phyloP scores from a whole-genome alignment of 495 filamentous ascomycete genomes.

The Penicillium maclennaniae region DNA sequence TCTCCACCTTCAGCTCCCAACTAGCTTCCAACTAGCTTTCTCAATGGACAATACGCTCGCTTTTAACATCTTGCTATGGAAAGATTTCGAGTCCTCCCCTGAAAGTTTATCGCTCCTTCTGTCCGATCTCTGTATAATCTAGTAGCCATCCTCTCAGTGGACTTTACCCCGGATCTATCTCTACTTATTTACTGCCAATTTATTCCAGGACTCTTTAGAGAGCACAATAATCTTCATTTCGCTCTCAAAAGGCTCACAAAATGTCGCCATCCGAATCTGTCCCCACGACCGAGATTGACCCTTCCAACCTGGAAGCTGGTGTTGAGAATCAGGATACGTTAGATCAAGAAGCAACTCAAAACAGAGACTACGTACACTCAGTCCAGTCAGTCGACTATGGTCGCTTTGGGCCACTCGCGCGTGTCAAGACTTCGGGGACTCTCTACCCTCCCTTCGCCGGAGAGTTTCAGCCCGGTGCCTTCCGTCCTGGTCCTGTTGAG shows the following conservation, averaged over 20 bases:
- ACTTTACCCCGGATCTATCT: not conserved
- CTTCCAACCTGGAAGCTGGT: constrained; percentile 2
- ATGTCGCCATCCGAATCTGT: not conserved
- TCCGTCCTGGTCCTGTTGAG: constrained; percentile 50
- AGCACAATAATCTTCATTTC: not conserved
- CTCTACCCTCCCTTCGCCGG: constrained; percentile 79
- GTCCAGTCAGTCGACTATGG: constrained; percentile 17
- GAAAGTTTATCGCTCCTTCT: not conserved
- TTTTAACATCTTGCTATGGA: not conserved
- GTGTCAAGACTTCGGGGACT: constrained; percentile 56
- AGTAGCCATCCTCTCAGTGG: too few species aligned
- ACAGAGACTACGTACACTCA: too few species aligned
- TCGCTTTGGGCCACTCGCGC: constrained; percentile 53
- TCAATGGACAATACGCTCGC: not conserved
- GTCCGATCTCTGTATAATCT: not conserved
- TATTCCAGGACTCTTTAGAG: not conserved
- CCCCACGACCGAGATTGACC: not conserved
- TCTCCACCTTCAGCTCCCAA: not conserved
- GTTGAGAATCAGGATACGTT: constrained; percentile 1
- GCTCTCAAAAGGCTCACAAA: not conserved
- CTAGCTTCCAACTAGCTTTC: too few species aligned
- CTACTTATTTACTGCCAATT: not conserved
- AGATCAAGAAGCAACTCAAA: not conserved
- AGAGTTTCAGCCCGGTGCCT: constrained; percentile 86
- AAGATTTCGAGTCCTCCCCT: not conserved